phyloP scores from a whole-genome alignment of 306 rosid genomes.

The Casuarina glauca region DNA sequence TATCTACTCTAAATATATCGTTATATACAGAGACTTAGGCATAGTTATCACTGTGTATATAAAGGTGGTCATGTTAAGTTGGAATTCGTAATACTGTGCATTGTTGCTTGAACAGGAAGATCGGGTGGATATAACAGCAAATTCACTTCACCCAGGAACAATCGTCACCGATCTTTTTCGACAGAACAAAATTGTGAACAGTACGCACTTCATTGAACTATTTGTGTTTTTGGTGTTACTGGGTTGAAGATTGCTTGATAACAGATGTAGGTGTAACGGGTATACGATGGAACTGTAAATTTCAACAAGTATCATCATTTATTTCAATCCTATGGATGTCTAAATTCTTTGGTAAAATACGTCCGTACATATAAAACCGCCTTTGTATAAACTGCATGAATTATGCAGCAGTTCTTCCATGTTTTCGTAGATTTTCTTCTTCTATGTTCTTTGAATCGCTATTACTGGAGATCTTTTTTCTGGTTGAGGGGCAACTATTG shows the following conservation, averaged over 20 bases:
- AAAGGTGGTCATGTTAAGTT: neutral
- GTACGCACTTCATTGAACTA: slow-evolving; percentile 35
- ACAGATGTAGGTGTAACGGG: neutral
- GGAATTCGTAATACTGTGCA: slow-evolving; percentile 15
- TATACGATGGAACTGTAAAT: neutral
- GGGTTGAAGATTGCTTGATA: neutral
- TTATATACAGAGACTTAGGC: neutral
- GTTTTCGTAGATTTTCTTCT: neutral
- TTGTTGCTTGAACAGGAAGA: slow-evolving; percentile 67
- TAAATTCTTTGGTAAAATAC: neutral
- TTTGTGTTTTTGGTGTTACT: neutral
- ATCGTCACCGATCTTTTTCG: slow-evolving; percentile 73
- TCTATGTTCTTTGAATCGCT: neutral
- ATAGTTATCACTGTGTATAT: neutral
- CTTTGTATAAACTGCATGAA: neutral
- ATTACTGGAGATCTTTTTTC: neutral
- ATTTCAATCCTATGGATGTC: neutral
- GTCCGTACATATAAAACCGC: neutral
- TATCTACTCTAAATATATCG: neutral
- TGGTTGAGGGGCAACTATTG: neutral
- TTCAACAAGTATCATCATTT: neutral
- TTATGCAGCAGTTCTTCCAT: neutral
- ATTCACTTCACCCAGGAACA: slow-evolving; percentile 88
- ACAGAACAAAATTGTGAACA: slow-evolving; percentile 25
- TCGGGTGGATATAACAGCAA: slow-evolving; percentile 62